Percentiles rank a stretch among this genome's conserved stretches.
Conservation (phyloP, 2,329 filamentous ascomycete species). For the Colletotrichum sp. region DNA sequence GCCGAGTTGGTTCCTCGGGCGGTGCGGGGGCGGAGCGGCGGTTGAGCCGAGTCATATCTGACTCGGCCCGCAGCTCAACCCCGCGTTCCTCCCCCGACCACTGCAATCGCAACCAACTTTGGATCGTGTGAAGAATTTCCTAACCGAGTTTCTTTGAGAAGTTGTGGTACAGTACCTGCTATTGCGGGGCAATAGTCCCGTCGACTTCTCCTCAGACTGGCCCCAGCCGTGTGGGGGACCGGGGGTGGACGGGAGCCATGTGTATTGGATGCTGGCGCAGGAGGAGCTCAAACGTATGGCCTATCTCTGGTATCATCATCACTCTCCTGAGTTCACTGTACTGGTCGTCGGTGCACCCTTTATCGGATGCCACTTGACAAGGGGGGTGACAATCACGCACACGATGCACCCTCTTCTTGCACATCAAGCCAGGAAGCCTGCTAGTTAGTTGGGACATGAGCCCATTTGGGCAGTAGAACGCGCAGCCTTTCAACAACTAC, state of each 20-base stretch:
- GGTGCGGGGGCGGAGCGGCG: background rate
- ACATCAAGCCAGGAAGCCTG: background rate
- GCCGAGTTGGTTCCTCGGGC: background rate
- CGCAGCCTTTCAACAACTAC: background rate
- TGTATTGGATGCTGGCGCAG: background rate
- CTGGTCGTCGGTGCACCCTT: background rate
- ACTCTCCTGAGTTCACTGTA: background rate
- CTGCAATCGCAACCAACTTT: background rate
- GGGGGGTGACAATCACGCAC: background rate
- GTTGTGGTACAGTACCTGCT: background rate
- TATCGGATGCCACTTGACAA: background rate
- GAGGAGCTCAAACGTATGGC: background rate
- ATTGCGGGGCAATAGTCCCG: background rate
- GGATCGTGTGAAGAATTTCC: background rate
- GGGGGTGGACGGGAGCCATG: background rate
- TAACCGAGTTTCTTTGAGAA: rapidly evolving
- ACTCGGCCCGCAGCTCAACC: background rate
- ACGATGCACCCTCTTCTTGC: background rate
- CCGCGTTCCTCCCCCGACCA: background rate
- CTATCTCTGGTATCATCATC: background rate
- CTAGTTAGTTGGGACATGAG: background rate
- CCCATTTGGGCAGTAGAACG: background rate
- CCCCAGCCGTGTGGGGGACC: no score
- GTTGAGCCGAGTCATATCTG: background rate
- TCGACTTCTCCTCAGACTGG: background rate